These are phyloP conservation scores for Pyrenophora teres DNA, from an alignment of 2,329 filamentous ascomycete genomes.

Conservation along the genomic window DNA sequence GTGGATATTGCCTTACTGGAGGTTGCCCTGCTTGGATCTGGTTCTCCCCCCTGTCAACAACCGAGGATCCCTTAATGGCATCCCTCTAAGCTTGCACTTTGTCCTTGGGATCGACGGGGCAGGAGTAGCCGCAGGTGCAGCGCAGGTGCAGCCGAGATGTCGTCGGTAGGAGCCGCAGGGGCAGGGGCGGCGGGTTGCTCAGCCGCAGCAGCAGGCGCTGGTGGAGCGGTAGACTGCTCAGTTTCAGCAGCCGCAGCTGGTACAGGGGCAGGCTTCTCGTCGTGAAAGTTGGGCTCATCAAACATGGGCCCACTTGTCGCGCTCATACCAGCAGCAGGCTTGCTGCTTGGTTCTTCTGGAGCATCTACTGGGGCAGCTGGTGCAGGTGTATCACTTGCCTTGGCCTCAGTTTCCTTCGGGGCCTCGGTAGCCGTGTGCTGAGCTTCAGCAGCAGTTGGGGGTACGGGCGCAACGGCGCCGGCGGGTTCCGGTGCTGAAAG, in stretches of 20 bases:
- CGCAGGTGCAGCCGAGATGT: background rate
- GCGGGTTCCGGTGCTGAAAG: conserved; percentile 40
- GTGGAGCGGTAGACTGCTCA: conserved; percentile 4
- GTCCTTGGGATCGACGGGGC: conserved; percentile 3
- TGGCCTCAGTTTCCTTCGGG: conserved; percentile 11
- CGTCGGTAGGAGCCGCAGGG: background rate
- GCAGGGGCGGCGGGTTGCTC: background rate
- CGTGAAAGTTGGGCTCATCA: conserved; percentile 38
- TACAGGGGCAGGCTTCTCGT: conserved; percentile 20
- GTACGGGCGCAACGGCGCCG: conserved; percentile 35
- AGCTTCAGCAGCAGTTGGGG: conserved; percentile 34
- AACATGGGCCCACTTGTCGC: conserved; percentile 47
- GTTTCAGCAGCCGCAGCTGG: conserved; percentile 11
- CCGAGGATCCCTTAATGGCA: background rate
- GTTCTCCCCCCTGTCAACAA: background rate
- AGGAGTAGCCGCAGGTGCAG: background rate
- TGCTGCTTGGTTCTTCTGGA: conserved; percentile 31
- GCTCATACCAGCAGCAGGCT: conserved; percentile 46
- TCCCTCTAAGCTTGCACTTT: conserved; percentile 7
- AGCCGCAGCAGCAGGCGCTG: conserved; percentile 9
- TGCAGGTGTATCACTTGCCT: conserved; percentile 17
- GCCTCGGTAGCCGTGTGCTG: conserved; percentile 32
- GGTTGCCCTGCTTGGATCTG: too few species aligned
- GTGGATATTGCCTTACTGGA: too few species aligned
- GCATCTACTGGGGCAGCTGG: conserved; percentile 24